These are phyloP conservation scores for Cordyceps militaris DNA, from an alignment of 2,329 filamentous ascomycete genomes.

Conservation along the genomic window DNA sequence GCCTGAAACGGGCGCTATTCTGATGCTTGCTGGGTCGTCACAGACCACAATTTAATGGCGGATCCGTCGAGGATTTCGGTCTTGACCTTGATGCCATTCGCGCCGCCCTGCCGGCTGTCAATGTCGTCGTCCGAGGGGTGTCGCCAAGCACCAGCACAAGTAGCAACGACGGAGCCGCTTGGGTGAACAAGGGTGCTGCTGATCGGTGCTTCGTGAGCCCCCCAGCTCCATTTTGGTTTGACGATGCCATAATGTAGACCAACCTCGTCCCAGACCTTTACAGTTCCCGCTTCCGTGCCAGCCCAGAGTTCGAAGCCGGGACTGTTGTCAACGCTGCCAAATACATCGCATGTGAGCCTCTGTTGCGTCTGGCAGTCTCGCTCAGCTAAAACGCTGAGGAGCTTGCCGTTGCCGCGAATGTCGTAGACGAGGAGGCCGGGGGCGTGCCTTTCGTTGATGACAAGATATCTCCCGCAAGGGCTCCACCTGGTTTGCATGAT, in stretches of 20 bases:
- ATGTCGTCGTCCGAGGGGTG: constrained; percentile 19
- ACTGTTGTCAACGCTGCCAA: constrained; percentile 26
- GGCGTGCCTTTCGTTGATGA: constrained; percentile 54
- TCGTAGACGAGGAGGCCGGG: constrained; percentile 54
- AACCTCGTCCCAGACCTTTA: constrained; percentile 53
- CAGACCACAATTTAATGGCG: constrained; percentile 9
- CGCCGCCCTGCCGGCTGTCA: not conserved
- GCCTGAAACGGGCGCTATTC: not conserved
- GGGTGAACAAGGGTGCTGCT: constrained; percentile 44
- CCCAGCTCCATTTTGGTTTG: constrained; percentile 43
- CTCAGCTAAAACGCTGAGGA: constrained; percentile 48
- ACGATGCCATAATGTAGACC: constrained; percentile 39
- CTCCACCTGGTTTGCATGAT: constrained; percentile 56
- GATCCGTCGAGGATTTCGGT: constrained; percentile 6
- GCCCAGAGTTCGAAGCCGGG: constrained; percentile 56
- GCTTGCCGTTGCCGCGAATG: constrained; percentile 49
- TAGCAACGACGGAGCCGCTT: constrained; percentile 49
- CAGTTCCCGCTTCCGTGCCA: constrained; percentile 45
- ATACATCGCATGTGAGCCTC: constrained; percentile 49
- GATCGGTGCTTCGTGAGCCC: constrained; percentile 39
- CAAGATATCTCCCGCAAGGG: constrained; percentile 54
- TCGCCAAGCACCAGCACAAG: constrained; percentile 50
- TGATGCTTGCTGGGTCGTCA: not conserved
- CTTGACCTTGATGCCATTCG: not conserved
- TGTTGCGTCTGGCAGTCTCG: constrained; percentile 48